Conservation (phyloP, 2,329 filamentous ascomycete species). For the Penicillium crustosum region DNA sequence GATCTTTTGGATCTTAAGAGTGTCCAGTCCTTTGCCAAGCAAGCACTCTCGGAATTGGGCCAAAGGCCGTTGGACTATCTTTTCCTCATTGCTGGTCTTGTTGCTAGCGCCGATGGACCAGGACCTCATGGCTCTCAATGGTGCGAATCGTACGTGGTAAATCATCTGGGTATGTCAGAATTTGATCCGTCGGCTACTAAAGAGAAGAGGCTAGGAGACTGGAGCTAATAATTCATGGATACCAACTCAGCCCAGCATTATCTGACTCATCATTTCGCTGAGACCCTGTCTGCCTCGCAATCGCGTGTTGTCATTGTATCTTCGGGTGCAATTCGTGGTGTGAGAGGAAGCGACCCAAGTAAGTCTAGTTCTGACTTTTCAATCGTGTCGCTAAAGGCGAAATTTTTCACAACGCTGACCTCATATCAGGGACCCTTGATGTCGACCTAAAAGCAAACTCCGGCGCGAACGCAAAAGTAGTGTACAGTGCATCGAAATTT, state of each 20-base stretch:
- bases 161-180: conserved; percentile 23
- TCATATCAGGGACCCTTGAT: conserved; percentile 23
- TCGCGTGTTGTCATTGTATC: conserved; percentile 28
- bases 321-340: conserved; percentile 25
- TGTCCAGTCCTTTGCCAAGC: conserved; percentile 23
- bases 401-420: not conserved
- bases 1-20: conserved; percentile 23
- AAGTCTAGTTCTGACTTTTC: not conserved
- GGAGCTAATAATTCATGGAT: not conserved
- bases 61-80: conserved; percentile 18
- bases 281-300: conserved; percentile 19
- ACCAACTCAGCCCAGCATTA: conserved; percentile 22
- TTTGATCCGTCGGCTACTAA: not conserved
- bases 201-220: not conserved
- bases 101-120: conserved; percentile 17
- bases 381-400: not conserved
- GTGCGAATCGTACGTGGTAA: conserved; percentile 25
- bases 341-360: conserved; percentile 24
- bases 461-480: conserved; percentile 14
- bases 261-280: conserved; percentile 19
- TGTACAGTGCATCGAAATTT: conserved; percentile 30
- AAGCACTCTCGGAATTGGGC: conserved; percentile 20
- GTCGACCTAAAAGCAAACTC: conserved; percentile 25
- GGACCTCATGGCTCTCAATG: conserved; percentile 28
- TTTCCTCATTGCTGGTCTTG: conserved; percentile 23